These are phyloP conservation scores for Quillaja saponaria DNA, from an alignment of 306 rosid species.

Conservation along the genomic window DNA sequence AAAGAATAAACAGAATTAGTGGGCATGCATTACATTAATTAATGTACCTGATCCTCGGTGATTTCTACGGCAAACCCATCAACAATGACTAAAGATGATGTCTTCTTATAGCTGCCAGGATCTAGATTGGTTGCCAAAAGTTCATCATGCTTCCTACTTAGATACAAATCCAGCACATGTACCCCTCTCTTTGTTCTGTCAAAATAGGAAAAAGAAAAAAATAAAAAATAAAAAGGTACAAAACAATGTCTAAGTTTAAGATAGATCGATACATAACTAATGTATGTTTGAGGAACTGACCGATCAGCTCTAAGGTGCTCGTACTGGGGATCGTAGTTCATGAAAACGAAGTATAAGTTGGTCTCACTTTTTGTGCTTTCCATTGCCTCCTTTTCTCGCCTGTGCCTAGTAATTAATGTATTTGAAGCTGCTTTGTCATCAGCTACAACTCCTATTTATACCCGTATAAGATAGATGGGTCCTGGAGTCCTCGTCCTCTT, in stretches of 20 bases:
- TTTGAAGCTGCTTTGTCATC: slow-evolving; percentile 20
- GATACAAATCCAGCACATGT: slow-evolving; percentile 66
- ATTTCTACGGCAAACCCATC: slow-evolving; percentile 81
- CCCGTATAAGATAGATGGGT: neutral
- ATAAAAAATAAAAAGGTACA: neutral
- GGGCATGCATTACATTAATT: too few relatives aligned
- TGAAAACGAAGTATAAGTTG: slow-evolving; percentile 65
- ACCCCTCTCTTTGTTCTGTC: slow-evolving; percentile 55
- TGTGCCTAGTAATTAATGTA: too few relatives aligned
- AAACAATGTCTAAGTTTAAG: too few relatives aligned
- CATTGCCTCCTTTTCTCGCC: slow-evolving; percentile 37
- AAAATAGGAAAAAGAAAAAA: neutral
- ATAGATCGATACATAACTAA: too few relatives aligned
- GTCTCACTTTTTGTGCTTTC: slow-evolving; percentile 47
- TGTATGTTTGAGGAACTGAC: too few relatives aligned
- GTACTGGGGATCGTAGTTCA: slow-evolving; percentile 87
- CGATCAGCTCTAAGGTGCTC: slow-evolving; percentile 69
- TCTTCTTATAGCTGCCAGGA: slow-evolving; percentile 70
- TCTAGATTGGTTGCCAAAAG: slow-evolving; percentile 57
- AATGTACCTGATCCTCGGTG: slow-evolving; percentile 62
- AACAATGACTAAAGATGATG: slow-evolving; percentile 72
- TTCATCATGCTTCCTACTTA: slow-evolving; percentile 80
- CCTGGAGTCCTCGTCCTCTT: too few relatives aligned
- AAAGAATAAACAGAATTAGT: too few relatives aligned
- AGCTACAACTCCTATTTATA: slow-evolving; percentile 38